These are phyloP conservation scores for Boletus patriciae DNA, from an alignment of 768 basidiomycete genomes.

Conservation along the genomic window DNA sequence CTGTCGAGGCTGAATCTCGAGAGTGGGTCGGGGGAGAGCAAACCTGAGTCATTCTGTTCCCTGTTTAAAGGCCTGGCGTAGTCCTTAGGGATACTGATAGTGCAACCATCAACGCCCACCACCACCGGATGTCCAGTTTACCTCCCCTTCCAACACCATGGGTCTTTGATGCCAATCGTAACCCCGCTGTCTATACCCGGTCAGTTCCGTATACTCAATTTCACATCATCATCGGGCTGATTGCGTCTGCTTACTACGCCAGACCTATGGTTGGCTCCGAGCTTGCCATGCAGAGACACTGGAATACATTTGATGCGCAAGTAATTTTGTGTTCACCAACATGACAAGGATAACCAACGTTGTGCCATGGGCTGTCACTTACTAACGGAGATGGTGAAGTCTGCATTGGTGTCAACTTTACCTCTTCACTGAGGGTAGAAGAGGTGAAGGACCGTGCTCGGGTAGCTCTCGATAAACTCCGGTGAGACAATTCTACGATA, in stretches of 20 bases:
- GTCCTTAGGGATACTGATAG: too few relatives aligned
- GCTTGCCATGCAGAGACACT: constrained; percentile 10
- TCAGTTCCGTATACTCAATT: neutral
- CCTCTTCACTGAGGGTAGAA: constrained; percentile 5
- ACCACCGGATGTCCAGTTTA: neutral
- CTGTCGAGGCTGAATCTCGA: too few relatives aligned
- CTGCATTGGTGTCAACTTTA: constrained; percentile 18
- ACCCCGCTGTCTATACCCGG: constrained; percentile 18
- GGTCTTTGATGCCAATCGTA: constrained; percentile 8
- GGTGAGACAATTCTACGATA: constrained; percentile 1
- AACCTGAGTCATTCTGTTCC: too few relatives aligned
- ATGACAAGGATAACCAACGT: neutral
- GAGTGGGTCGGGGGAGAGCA: too few relatives aligned
- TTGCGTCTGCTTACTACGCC: neutral
- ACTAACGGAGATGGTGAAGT: constrained; percentile 16
- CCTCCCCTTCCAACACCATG: neutral
- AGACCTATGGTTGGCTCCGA: constrained; percentile 22
- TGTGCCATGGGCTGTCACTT: too few relatives aligned
- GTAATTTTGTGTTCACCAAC: neutral
- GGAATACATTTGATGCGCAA: constrained; percentile 12
- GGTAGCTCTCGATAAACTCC: constrained; percentile 19
- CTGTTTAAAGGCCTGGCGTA: too few relatives aligned
- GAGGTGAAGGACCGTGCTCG: constrained; percentile 11
- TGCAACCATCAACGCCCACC: neutral
- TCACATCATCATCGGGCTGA: neutral